Evolutionary conservation across 768 basidiomycete species (phyloP).

Genomic region (Phylloporus arenicola): DNA sequence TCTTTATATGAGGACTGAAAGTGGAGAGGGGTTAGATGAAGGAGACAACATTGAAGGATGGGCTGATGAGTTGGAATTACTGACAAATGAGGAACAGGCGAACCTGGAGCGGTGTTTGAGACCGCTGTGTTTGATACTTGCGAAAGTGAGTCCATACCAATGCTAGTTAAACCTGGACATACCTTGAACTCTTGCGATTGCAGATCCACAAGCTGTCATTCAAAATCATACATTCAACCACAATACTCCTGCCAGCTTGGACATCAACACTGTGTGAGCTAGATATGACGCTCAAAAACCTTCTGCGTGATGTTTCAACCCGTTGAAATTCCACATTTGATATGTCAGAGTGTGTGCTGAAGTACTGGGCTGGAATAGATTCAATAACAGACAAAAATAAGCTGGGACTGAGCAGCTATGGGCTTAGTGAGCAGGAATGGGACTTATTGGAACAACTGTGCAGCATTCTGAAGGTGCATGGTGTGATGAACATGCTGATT

Average conservation of each 20-base stretch:
- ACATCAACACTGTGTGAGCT: neutral
- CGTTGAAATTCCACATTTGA: slow-evolving; percentile 20
- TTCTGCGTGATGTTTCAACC: slow-evolving; percentile 14
- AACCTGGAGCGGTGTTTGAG: neutral
- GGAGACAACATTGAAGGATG: neutral
- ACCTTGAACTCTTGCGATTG: neutral
- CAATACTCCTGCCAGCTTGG: slow-evolving; percentile 22
- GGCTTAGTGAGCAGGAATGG: slow-evolving; percentile 32
- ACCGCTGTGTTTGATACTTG: neutral
- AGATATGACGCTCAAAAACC: neutral
- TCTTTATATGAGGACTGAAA: neutral
- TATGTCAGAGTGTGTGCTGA: slow-evolving; percentile 17
- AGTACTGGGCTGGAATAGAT: slow-evolving; percentile 20
- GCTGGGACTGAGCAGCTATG: slow-evolving; percentile 19
- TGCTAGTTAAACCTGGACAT: neutral
- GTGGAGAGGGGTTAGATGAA: neutral
- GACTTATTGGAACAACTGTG: slow-evolving; percentile 26
- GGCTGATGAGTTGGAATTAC: neutral
- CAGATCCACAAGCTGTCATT: slow-evolving; percentile 12
- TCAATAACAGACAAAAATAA: slow-evolving; percentile 10
- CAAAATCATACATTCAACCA: slow-evolving; percentile 20
- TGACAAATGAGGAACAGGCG: neutral
- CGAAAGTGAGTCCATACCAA: neutral
- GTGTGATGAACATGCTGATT: neutral
- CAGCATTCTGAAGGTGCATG: neutral